Evolutionary conservation across 176 grass and related monocot genomes (phyloP).

Genomic region (Oryza coarctata): DNA sequence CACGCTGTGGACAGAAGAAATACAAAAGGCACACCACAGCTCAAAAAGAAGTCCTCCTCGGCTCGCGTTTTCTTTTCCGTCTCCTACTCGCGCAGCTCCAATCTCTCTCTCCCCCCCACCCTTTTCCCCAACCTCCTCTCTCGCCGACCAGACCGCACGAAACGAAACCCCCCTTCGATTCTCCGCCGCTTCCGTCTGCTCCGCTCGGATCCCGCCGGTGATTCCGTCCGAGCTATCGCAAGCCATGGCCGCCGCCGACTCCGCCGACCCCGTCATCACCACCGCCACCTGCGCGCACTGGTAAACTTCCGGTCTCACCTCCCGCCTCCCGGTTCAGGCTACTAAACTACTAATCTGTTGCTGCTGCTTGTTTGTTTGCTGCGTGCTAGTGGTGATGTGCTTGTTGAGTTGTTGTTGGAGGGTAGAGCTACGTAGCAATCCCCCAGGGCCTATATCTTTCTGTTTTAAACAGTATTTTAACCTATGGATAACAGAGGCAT

Average conservation of each 20-base stretch:
- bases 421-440: neutral
- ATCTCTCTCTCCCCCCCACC: neutral
- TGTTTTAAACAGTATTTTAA: neutral
- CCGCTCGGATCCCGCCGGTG: constrained; percentile 23
- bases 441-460: neutral
- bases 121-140: neutral
- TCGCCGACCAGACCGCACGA: neutral
- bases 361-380: neutral
- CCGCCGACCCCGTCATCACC: constrained; percentile 15
- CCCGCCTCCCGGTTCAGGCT: too few species aligned
- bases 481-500: neutral
- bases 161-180: neutral
- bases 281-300: constrained; percentile 62
- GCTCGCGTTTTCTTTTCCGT: neutral
- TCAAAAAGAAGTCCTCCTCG: neutral
- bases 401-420: too few species aligned
- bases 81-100: neutral
- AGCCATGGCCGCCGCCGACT: constrained; percentile 20
- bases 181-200: neutral
- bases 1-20: neutral
- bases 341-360: neutral
- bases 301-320: constrained; percentile 22
- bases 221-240: constrained; percentile 4
- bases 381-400: neutral
- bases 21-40: neutral